Percentiles rank a stretch among this genome's conserved stretches.
These are phyloP conservation scores for Trichomonascaceae sp. DNA, from an alignment of 1,139 yeast genomes.

Conservation along the genomic window DNA sequence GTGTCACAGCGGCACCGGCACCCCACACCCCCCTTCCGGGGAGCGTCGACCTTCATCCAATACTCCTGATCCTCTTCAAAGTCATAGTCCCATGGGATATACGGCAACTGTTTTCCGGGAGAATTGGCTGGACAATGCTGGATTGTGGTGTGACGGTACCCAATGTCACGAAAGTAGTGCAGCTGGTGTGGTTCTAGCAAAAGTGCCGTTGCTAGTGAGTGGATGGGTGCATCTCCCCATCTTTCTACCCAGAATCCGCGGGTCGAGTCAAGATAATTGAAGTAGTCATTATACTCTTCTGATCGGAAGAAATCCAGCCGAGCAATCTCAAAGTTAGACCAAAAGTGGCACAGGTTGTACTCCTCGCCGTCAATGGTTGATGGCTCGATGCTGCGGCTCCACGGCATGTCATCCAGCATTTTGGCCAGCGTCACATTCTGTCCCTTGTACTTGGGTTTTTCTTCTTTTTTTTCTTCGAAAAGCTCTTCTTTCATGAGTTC, in stretches of 20 bases:
- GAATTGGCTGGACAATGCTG: constrained; percentile 77
- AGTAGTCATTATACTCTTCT: constrained; percentile 48
- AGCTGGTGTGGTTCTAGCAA: constrained; percentile 51
- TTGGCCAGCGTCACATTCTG: constrained; percentile 3
- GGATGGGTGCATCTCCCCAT: constrained; percentile 96
- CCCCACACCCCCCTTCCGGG: constrained; percentile 50
- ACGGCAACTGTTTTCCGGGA: constrained; percentile 19
- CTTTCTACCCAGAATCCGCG: constrained; percentile 81
- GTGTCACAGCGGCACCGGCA: constrained; percentile 77
- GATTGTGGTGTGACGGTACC: constrained; percentile 66
- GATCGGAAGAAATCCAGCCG: constrained; percentile 59
- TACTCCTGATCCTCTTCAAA: constrained; percentile 22
- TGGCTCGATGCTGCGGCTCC: constrained; percentile 13
- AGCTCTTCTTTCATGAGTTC: constrained; percentile 4
- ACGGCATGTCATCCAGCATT: constrained; percentile 7
- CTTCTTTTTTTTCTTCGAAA: constrained; percentile 9
- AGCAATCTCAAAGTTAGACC: constrained; percentile 93
- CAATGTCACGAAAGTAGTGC: constrained; percentile 85
- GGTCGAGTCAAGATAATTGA: constrained; percentile 47
- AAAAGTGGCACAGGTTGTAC: constrained; percentile 75
- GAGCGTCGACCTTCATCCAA: constrained; percentile 37
- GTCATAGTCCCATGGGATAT: constrained; percentile 20
- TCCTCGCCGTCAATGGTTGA: constrained; percentile 45
- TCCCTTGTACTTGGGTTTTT: constrained; percentile 14
- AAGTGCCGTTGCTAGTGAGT: constrained; percentile 71